Conservation (phyloP, 2,329 filamentous ascomycete genomes). For the Aspergillus oerlinghausenensis region DNA sequence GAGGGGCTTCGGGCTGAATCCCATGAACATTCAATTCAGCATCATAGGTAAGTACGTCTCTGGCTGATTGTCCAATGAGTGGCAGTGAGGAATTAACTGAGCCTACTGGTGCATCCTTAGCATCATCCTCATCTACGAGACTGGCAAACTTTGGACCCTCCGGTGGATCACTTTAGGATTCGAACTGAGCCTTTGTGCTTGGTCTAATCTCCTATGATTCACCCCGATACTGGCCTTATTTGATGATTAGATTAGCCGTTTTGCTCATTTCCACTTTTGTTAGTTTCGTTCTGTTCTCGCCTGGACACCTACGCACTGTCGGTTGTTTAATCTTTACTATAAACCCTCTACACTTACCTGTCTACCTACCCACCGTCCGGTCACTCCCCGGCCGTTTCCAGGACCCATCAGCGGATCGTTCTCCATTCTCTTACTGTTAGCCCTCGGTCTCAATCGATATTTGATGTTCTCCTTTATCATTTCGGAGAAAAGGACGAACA, state of each 20-base stretch:
- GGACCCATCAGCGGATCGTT: slow-evolving; percentile 17
- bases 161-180: slow-evolving; percentile 16
- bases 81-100: neutral
- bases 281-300: slow-evolving; percentile 16
- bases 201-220: slow-evolving; percentile 8
- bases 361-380: slow-evolving; percentile 14
- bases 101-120: slow-evolving; percentile 7
- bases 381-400: slow-evolving; percentile 11
- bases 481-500: slow-evolving; percentile 4
- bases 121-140: slow-evolving; percentile 11
- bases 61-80: neutral
- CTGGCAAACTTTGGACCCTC: slow-evolving; percentile 16
- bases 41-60: neutral
- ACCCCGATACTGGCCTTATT: neutral
- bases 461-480: slow-evolving; percentile 12
- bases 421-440: slow-evolving; percentile 13
- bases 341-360: slow-evolving; percentile 1
- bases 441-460: slow-evolving; percentile 13
- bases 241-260: neutral
- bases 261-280: slow-evolving; percentile 26
- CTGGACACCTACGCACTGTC: slow-evolving; percentile 9
- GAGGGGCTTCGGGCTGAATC: neutral
- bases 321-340: slow-evolving; percentile 19
- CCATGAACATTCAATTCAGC: neutral
- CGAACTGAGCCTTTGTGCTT: slow-evolving; percentile 10